Percentiles rank a stretch among this genome's conserved stretches.
phyloP scores from a whole-genome alignment of 768 basidiomycete genomes.

The Boletales sp. region DNA sequence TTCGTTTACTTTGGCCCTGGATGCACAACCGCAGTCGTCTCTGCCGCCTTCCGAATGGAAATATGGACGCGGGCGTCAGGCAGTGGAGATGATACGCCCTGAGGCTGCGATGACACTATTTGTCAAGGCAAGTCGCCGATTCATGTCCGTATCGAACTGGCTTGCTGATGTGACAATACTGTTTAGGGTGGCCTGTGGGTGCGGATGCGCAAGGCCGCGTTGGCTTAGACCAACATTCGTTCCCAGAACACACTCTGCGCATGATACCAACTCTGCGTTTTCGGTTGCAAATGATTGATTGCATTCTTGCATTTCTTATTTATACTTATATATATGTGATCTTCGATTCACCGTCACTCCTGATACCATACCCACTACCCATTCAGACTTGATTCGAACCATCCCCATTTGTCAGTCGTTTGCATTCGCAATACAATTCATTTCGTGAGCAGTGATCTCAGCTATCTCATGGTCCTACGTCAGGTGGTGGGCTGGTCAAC shows the following conservation, averaged over 20 bases:
- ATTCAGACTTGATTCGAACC: too few species aligned
- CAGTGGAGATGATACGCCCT: slow-evolving; percentile 58
- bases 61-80: slow-evolving; percentile 40
- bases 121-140: slow-evolving; percentile 48
- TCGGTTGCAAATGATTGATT: neutral
- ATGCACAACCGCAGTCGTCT: slow-evolving; percentile 61
- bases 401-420: neutral
- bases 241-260: too few species aligned
- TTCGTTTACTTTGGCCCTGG: slow-evolving; percentile 53
- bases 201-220: slow-evolving; percentile 34
- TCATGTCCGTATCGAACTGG: slow-evolving; percentile 6
- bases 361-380: too few species aligned
- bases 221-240: slow-evolving; percentile 5
- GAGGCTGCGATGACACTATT: slow-evolving; percentile 61
- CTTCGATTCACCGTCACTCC: too few species aligned
- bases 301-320: too few species aligned
- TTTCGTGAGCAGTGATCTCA: too few species aligned
- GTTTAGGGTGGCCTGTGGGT: slow-evolving; percentile 60
- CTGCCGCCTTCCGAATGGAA: slow-evolving; percentile 60
- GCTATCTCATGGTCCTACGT: too few species aligned
- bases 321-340: too few species aligned
- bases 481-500: neutral
- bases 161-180: neutral
- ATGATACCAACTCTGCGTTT: too few species aligned
- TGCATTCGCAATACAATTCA: neutral